phyloP scores from a whole-genome alignment of 73 alveolate genomes.

The Urostyla sp. region DNA sequence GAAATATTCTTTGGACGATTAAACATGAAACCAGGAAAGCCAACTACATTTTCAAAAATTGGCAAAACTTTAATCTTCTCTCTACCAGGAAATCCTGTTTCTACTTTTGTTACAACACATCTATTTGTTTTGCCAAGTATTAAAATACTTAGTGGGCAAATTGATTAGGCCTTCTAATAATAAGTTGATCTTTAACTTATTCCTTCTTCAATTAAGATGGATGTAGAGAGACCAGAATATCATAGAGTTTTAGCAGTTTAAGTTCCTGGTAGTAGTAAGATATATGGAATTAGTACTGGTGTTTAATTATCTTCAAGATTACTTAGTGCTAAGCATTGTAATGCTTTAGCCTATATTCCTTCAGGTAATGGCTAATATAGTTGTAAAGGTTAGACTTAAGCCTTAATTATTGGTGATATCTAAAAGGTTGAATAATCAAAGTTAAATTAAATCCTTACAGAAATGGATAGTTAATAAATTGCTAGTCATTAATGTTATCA shows the following conservation, averaged over 20 bases:
- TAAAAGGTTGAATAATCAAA: too few species aligned
- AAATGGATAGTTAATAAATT: too few species aligned
- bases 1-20: conserved; percentile 83
- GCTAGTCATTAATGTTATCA: neutral
- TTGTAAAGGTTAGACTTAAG: conserved; percentile 59
- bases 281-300: conserved; percentile 73
- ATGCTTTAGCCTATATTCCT: conserved; percentile 56
- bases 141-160: conserved; percentile 37
- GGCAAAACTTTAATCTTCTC: conserved; percentile 58
- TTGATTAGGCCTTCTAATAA: neutral
- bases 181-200: conserved; percentile 28
- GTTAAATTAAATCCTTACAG: too few species aligned
- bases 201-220: conserved; percentile 55
- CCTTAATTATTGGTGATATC: conserved; percentile 59
- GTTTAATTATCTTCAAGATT: conserved; percentile 65
- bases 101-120: conserved; percentile 80
- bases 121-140: conserved; percentile 73
- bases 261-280: conserved; percentile 5
- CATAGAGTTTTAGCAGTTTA: conserved; percentile 66
- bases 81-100: conserved; percentile 88
- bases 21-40: conserved; percentile 91
- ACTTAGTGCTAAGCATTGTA: conserved; percentile 67
- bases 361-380: neutral
- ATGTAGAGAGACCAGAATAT: conserved; percentile 77
- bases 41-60: conserved; percentile 75